Percentiles rank a stretch among this genome's conserved stretches.
Evolutionary conservation across 1,284 basidiomycete genomes (phyloP).

Genomic region (Apiotrichum laibachii): DNA sequence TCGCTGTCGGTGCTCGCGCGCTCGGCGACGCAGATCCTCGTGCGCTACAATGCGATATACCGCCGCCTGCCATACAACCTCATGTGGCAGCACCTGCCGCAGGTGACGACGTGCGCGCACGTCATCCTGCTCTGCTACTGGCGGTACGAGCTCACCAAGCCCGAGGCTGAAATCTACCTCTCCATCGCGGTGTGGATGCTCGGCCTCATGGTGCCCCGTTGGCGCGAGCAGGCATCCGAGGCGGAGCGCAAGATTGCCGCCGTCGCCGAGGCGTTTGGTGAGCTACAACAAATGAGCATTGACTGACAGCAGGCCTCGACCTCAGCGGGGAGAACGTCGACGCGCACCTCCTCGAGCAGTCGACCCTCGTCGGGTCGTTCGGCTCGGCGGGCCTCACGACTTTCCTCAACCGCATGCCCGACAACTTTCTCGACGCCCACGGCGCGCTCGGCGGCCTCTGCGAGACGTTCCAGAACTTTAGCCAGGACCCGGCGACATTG

Average conservation of each 20-base stretch:
- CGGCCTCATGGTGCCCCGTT: slow-evolving; percentile 19
- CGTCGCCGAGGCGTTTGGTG: slow-evolving; percentile 13
- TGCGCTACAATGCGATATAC: slow-evolving; percentile 18
- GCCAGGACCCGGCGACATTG: slow-evolving; percentile 1
- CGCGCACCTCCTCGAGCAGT: not conserved
- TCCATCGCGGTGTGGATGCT: slow-evolving; percentile 20
- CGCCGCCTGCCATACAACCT: slow-evolving; percentile 17
- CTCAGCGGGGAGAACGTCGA: not conserved
- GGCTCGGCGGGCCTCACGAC: not conserved
- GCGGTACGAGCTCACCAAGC: slow-evolving; percentile 21
- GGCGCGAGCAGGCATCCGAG: slow-evolving; percentile 11
- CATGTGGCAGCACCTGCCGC: slow-evolving; percentile 21
- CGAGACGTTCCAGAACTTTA: slow-evolving; percentile 15
- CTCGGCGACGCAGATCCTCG: slow-evolving; percentile 19
- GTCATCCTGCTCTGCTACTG: slow-evolving; percentile 23
- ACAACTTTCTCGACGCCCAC: slow-evolving; percentile 6
- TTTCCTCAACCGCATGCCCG: not conserved
- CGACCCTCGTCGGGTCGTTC: not conserved
- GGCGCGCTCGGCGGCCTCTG: slow-evolving; percentile 12
- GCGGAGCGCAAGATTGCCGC: slow-evolving; percentile 12
- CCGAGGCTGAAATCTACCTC: slow-evolving; percentile 22
- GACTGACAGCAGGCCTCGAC: too few relatives aligned
- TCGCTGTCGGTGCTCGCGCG: slow-evolving; percentile 24
- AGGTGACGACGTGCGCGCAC: slow-evolving; percentile 23
- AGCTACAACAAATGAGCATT: not conserved